Evolutionary conservation across 2,329 filamentous ascomycete genomes (phyloP).

Genomic region (Didymella exigua): DNA sequence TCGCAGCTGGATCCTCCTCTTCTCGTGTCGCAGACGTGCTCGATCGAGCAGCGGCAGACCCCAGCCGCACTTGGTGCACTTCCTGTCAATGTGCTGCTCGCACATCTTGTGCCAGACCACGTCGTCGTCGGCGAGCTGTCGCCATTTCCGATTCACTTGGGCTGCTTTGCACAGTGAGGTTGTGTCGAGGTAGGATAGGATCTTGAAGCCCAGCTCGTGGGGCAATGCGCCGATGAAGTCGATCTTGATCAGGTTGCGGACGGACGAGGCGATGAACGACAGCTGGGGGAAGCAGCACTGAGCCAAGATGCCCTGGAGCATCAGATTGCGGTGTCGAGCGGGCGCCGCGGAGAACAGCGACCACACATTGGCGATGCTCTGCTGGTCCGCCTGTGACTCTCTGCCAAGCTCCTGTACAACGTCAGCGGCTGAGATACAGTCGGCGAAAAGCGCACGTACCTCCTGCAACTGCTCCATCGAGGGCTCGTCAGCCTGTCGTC

Average conservation of each 20-base stretch:
- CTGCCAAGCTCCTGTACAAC: constrained; percentile 73
- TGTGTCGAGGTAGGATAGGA: constrained; percentile 90
- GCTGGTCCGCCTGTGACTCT: constrained; percentile 82
- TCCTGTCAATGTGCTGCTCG: constrained; percentile 92
- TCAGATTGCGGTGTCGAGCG: constrained; percentile 89
- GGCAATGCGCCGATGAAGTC: constrained; percentile 92
- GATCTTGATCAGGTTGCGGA: constrained; percentile 95
- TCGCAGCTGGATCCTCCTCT: constrained; percentile 78
- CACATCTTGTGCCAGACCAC: constrained; percentile 99
- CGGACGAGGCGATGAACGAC: constrained; percentile 86
- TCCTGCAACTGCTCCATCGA: constrained; percentile 95
- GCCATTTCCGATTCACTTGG: constrained; percentile 89
- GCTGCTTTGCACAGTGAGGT: constrained; percentile 94
- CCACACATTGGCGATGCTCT: constrained; percentile 97
- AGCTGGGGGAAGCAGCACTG: constrained; percentile 98
- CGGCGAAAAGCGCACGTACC: constrained; percentile 54
- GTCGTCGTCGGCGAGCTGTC: constrained; percentile 90
- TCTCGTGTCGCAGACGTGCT: constrained; percentile 85
- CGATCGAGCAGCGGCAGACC: constrained; percentile 87
- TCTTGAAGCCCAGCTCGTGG: constrained; percentile 88
- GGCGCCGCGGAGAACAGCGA: constrained; percentile 96
- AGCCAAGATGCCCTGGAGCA: constrained; percentile 93
- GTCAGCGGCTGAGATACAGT: constrained; percentile 29
- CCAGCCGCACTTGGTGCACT: constrained; percentile 95
- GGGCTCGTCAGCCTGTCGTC: constrained; percentile 88